phyloP scores from a whole-genome alignment of 2,329 filamentous ascomycete genomes.

The Trichophyton schoenleinii region DNA sequence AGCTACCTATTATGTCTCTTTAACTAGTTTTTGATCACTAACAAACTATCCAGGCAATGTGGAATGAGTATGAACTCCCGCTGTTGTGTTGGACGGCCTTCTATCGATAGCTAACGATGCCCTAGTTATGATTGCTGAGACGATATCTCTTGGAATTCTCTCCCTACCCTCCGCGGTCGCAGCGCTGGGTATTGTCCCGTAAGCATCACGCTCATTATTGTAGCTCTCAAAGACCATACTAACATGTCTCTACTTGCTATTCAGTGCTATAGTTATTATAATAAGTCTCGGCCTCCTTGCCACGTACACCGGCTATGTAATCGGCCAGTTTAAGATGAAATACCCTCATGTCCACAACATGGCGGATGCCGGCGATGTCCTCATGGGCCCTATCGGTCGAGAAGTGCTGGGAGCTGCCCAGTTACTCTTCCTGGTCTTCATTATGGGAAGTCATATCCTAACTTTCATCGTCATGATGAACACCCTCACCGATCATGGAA shows the following conservation, averaged over 20 bases:
- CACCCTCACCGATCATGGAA: slow-evolving; percentile 47
- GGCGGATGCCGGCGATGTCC: slow-evolving; percentile 52
- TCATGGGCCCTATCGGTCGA: slow-evolving; percentile 48
- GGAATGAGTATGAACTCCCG: slow-evolving; percentile 25
- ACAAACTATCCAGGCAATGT: slow-evolving; percentile 25
- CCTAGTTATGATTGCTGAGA: slow-evolving; percentile 47
- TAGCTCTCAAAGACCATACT: slow-evolving; percentile 3
- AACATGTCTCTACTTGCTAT: neutral
- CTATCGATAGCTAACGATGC: neutral
- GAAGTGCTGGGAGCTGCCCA: slow-evolving; percentile 52
- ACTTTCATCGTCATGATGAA: slow-evolving; percentile 59
- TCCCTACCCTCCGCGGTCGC: slow-evolving; percentile 43
- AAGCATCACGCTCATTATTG: slow-evolving; percentile 14
- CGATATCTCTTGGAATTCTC: slow-evolving; percentile 45
- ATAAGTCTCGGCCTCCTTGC: slow-evolving; percentile 42
- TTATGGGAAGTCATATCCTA: slow-evolving; percentile 59
- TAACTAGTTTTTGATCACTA: neutral
- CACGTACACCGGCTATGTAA: slow-evolving; percentile 49
- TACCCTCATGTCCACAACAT: slow-evolving; percentile 52
- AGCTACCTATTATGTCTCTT: neutral
- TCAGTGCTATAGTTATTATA: slow-evolving; percentile 41
- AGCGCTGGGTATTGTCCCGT: slow-evolving; percentile 41
- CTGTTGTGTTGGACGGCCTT: neutral
- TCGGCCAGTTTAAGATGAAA: slow-evolving; percentile 46
- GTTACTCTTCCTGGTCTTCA: slow-evolving; percentile 53